Evolutionary conservation across 345 rosid genomes (phyloP), one percentile per base, ranked within the genome.

Genomic region (Gossypium bickii): DNA sequence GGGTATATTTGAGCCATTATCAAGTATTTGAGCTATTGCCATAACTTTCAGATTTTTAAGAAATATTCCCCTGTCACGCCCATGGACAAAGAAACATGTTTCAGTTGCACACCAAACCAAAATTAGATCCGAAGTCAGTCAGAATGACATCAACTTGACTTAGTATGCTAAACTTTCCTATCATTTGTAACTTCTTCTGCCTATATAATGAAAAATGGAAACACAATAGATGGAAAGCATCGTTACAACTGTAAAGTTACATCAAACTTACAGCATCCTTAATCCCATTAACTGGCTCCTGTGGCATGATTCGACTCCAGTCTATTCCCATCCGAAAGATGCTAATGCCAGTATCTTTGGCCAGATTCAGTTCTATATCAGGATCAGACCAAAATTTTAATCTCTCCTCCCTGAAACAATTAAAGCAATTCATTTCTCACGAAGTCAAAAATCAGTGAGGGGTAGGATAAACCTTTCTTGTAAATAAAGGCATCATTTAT

Each of bases 321-420:
- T 94, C 98, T 15, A 94, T 80, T 83, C 98, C 98, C 97, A 94
- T 88, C 29, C 97, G 86, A 74, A 94, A 92, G 56, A 94, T 87
- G 79, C 85, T 83, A 45, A 92, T 62, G 24, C 97, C 97, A 53
- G 97, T 91, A 72, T 84, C 92, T 82, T 88, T 92, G 4, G 97
- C 98, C 77, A 94, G 89, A 78, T 86, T 88, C 81, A 94, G 71
- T 83, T 94, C 98, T 22, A 80, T 84, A 63, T 92, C 98, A 82
- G 98, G 98, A 80, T 94, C 98, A 81, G 93, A 85, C 98, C 98
- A 94, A 86, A 94, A 94, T 77, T 80, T 93, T 38, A 94, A 85
- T 71, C 97, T 94, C 73, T 94, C 95, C 89, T 87, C 87, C 85
- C 98, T 90, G 88, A 76, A 85, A 83, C 67, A 78, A 76, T 78